Evolutionary conservation across 495 filamentous ascomycete genomes (phyloP).

Genomic region (Oidiodendron maius): DNA sequence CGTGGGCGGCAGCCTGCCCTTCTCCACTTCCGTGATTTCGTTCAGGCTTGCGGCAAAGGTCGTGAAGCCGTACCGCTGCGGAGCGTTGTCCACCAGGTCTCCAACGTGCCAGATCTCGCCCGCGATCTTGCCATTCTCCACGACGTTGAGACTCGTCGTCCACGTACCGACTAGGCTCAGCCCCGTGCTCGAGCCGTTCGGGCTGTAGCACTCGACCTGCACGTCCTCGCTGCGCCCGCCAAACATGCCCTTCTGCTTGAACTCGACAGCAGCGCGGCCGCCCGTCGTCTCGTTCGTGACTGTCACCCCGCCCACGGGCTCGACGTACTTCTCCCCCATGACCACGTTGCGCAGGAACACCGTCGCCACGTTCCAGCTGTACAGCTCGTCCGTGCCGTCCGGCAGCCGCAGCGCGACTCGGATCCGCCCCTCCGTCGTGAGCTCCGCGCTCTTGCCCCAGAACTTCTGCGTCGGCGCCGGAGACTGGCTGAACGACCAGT

Average conservation of each 20-base stretch:
- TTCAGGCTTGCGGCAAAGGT: constrained; percentile 82
- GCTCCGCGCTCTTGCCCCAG: constrained; percentile 94
- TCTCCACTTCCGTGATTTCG: constrained; percentile 77
- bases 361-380: constrained; percentile 78
- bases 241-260: constrained; percentile 94
- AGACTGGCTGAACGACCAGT: constrained; percentile 81
- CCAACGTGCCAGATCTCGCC: constrained; percentile 74
- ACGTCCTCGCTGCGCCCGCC: constrained; percentile 91
- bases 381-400: constrained; percentile 69
- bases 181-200: constrained; percentile 53
- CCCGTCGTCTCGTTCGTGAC: constrained; percentile 77
- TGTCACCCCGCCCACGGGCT: constrained; percentile 84
- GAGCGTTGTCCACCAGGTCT: constrained; percentile 64
- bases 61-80: constrained; percentile 80
- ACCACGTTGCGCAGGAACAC: constrained; percentile 94
- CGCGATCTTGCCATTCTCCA: constrained; percentile 48
- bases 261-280: constrained; percentile 71
- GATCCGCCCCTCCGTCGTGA: constrained; percentile 83
- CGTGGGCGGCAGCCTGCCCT: constrained; percentile 64
- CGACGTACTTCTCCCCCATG: constrained; percentile 96
- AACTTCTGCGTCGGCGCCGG: constrained; percentile 92
- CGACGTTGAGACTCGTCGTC: constrained; percentile 64
- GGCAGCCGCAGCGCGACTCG: constrained; percentile 56
- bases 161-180: constrained; percentile 73
- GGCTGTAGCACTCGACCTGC: constrained; percentile 60